Conservation (phyloP, 495 filamentous ascomycete genomes). For the Melanomma pulvis-pyrius region DNA sequence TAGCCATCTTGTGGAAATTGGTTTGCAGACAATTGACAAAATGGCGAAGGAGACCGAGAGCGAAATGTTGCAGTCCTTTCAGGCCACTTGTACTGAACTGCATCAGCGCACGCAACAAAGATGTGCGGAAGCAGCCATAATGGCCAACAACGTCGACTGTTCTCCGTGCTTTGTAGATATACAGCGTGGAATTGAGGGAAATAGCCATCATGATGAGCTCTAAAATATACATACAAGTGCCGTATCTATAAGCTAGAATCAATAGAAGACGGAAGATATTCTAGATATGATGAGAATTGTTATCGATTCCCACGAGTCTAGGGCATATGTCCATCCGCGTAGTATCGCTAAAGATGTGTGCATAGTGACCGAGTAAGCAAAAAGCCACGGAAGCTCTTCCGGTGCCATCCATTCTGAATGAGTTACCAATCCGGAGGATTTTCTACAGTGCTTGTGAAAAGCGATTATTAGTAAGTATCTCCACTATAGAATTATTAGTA, state of each 20-base stretch:
- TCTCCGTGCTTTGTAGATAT: background rate
- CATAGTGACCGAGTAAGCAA: too few relatives aligned
- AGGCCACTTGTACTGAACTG: constrained; percentile 12
- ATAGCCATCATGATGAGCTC: background rate
- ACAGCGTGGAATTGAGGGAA: background rate
- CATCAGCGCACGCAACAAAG: constrained; percentile 10
- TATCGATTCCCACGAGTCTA: too few relatives aligned
- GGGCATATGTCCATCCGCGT: too few relatives aligned
- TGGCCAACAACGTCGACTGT: constrained; percentile 14
- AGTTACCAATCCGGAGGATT: too few relatives aligned
- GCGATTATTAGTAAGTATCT: background rate
- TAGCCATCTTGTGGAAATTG: constrained; percentile 13
- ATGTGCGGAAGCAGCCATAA: constrained; percentile 10
- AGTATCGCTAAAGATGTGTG: too few relatives aligned
- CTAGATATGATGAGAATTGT: too few relatives aligned
- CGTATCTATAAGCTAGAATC: too few relatives aligned
- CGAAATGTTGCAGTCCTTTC: constrained; percentile 11
- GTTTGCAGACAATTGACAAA: constrained; percentile 23
- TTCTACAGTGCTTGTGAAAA: too few relatives aligned
- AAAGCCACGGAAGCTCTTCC: too few relatives aligned
- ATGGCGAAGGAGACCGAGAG: constrained; percentile 13
- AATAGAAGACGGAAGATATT: too few relatives aligned
- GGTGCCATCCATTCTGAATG: too few relatives aligned
- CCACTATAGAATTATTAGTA: background rate
- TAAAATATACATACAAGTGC: background rate